Percentiles rank a stretch among this genome's conserved stretches.
Conservation (phyloP, 352 stramenopile genomes). For the Pythium sukuiense region DNA sequence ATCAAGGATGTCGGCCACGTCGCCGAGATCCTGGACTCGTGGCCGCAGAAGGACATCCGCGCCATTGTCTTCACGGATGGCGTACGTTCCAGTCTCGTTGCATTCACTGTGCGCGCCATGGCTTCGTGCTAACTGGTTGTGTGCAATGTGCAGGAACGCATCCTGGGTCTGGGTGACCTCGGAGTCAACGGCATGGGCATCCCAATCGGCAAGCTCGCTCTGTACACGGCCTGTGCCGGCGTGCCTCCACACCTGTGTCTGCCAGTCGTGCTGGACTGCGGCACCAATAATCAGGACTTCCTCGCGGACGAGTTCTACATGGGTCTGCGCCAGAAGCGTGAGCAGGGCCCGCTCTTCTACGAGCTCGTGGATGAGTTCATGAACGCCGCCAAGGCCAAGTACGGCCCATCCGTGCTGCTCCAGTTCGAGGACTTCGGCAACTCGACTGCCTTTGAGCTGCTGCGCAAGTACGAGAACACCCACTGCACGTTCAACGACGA, state of each 20-base stretch:
- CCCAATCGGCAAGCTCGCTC: conserved; percentile 92
- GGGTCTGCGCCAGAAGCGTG: conserved; percentile 88
- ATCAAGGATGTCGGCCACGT: conserved; percentile 83
- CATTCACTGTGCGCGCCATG: background rate
- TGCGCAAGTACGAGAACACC: conserved; percentile 84
- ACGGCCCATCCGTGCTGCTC: conserved; percentile 82
- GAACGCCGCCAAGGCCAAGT: conserved; percentile 89
- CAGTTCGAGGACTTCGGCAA: conserved; percentile 91
- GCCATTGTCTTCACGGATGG: conserved; percentile 98
- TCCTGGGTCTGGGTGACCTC: conserved; percentile 95
- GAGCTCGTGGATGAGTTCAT: conserved; percentile 97
- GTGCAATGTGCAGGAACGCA: conserved; percentile 55
- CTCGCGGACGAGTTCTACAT: conserved; percentile 95
- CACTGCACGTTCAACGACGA: conserved; percentile 96
- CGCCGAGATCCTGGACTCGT: conserved; percentile 93
- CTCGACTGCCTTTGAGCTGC: conserved; percentile 81
- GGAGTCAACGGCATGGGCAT: conserved; percentile 91
- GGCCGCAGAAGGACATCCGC: conserved; percentile 94
- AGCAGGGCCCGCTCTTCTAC: conserved; percentile 90
- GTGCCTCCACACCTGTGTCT: conserved; percentile 93
- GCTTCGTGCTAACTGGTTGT: background rate
- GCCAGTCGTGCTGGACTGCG: conserved; percentile 94
- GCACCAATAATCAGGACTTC: conserved; percentile 95
- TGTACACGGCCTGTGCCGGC: conserved; percentile 94
- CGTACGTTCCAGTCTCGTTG: conserved; percentile 23